Evolutionary conservation across 2,329 filamentous ascomycete genomes (phyloP), one percentile per base, ranked within the genome.

Genomic region (Ophiocordyceps unilateralis): DNA sequence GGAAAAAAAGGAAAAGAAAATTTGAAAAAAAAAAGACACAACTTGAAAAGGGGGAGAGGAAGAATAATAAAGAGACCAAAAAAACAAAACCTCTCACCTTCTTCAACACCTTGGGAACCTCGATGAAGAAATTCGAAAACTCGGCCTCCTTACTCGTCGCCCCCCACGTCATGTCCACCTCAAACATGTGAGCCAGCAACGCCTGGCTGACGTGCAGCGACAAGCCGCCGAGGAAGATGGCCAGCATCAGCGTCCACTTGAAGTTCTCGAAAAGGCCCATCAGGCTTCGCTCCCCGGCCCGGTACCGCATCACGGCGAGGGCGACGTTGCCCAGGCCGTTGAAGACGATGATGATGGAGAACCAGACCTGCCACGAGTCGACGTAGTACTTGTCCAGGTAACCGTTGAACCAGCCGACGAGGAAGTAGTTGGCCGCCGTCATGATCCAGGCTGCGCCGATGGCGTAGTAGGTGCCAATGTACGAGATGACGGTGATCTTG

Each of bases 141-240:
- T 86, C 81, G 41, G 76, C 75, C 64, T 93, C 86, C 63, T 93
- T 93, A 36, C 78, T 74, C 0, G 86, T 93, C 1, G 84, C 78
- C 41, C 84, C 84, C 85, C 85, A 91, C 3, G 74, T 76, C 80
- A 91, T 89, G 61, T 91, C 73, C 55, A 89, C 77, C 63, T 83
- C 77, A 57, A 91, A 83, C 74, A 91, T 84, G 65, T 93, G 86
- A 5, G 78, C 72, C 39, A 91, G 62, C 28, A 93, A 67, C 1
- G 85, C 85, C 58, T 88, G 81, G 24, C 76, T 83, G 41, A 93
- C 74, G 62, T 93, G 84, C 30, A 93, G 71, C 1, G 78, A 83
- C 41, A 91, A 69, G 34, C 85, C 85, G 42, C 85, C 85, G 17
- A 93, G 69, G 69, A 91, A 93, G 58, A 91, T 79, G 47, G 79